Evolutionary conservation across 306 rosid genomes (phyloP).

Genomic region (Glycine tomentella): DNA sequence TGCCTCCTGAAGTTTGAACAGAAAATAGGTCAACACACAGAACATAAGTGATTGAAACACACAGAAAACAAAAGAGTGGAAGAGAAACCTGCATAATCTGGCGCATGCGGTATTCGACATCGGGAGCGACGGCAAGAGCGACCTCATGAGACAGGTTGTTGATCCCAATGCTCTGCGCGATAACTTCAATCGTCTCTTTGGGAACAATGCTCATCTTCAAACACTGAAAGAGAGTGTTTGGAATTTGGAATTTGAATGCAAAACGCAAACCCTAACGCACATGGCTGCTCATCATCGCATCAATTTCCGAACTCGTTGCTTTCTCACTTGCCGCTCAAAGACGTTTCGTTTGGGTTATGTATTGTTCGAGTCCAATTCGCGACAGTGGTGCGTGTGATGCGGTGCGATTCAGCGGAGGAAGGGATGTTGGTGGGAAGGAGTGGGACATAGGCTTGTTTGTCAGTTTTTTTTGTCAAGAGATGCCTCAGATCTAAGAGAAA

Average conservation of each 20-base stretch:
- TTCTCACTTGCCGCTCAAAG: neutral
- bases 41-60: no score
- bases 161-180: conserved; percentile 92
- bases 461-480: no score
- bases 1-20: conserved; percentile 71
- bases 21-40: conserved; percentile 1
- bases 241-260: neutral
- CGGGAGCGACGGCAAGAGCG: conserved; percentile 76
- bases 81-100: conserved; percentile 88
- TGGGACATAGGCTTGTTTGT: neutral
- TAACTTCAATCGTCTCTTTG: conserved; percentile 83
- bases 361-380: neutral
- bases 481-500: no score
- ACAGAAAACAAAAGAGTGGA: neutral
- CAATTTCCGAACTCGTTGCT: neutral
- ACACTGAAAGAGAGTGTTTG: neutral
- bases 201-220: conserved; percentile 80
- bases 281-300: no score
- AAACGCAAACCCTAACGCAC: conserved; percentile 30
- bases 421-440: no score
- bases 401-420: neutral
- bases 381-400: neutral
- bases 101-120: conserved; percentile 88
- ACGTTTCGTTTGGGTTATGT: neutral
- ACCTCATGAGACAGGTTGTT: conserved; percentile 76